Percentiles rank a stretch among this genome's conserved stretches.
phyloP scores from a whole-genome alignment of 1,139 yeast species.

The Pneumocystis jirovecii region DNA sequence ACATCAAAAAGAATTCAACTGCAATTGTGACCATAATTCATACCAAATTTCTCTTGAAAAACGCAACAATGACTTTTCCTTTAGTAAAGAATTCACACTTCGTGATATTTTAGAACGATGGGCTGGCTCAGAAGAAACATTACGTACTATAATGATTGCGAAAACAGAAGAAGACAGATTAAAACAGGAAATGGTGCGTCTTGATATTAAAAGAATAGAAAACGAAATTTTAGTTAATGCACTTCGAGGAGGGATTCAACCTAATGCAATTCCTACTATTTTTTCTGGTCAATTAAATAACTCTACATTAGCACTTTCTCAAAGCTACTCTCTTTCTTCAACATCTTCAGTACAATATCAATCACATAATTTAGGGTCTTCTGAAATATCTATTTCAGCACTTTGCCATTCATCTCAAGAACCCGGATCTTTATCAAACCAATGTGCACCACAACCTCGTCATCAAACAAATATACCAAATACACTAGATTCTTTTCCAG shows the following conservation, averaged over 20 bases:
- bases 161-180: constrained; percentile 10
- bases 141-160: constrained; percentile 10
- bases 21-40: constrained; percentile 5
- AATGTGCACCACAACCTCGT: background rate
- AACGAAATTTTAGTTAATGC: constrained; percentile 10
- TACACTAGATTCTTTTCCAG: background rate
- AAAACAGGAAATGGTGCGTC: constrained; percentile 10
- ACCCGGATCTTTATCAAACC: background rate
- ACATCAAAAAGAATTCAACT: constrained; percentile 10
- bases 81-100: background rate
- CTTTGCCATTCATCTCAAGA: background rate
- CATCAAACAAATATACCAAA: background rate
- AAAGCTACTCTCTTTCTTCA: background rate
- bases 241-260: constrained; percentile 3
- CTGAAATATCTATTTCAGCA: background rate
- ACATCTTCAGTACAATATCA: background rate
- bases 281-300: background rate
- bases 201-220: constrained; percentile 10
- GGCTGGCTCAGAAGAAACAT: constrained; percentile 13
- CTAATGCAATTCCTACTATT: background rate
- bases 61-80: background rate
- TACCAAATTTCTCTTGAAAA: background rate
- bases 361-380: background rate
- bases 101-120: constrained; percentile 12
- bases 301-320: background rate